Conservation (phyloP, 306 rosid genomes). For the Potentilla sterilis region DNA sequence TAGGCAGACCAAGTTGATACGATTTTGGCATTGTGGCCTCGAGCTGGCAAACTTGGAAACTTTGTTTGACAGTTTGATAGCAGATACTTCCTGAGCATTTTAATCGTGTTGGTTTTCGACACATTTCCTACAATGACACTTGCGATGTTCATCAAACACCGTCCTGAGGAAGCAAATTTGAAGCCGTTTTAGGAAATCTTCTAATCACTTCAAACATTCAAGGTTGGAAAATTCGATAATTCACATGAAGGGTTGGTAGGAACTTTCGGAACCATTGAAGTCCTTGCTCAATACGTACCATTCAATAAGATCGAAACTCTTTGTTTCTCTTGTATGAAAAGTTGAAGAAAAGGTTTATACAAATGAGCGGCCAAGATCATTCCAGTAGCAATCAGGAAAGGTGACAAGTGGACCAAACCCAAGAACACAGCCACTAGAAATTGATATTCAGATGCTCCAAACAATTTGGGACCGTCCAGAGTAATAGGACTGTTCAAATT, state of each 20-base stretch:
- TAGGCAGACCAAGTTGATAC: not conserved
- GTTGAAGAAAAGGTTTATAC: too few relatives aligned
- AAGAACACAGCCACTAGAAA: slow-evolving; percentile 29
- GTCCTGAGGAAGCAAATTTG: slow-evolving; percentile 9
- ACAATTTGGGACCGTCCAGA: slow-evolving; percentile 25
- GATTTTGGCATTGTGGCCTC: not conserved
- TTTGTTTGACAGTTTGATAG: not conserved
- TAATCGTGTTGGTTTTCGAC: not conserved
- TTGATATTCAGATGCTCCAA: slow-evolving; percentile 34
- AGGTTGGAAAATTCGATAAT: not conserved
- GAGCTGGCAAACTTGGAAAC: not conserved
- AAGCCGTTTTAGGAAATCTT: not conserved
- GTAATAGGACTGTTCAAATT: slow-evolving; percentile 9
- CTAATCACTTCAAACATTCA: slow-evolving; percentile 9
- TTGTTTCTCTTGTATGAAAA: too few relatives aligned
- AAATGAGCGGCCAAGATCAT: not conserved
- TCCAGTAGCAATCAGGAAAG: not conserved
- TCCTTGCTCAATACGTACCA: not conserved
- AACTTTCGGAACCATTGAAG: not conserved
- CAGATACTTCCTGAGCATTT: not conserved
- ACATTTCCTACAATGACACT: not conserved
- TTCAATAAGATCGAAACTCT: not conserved
- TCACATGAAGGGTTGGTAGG: slow-evolving; percentile 12
- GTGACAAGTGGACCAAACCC: slow-evolving; percentile 28
- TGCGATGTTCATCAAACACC: slow-evolving; percentile 3